These are phyloP conservation scores for Pholiota conissans DNA, from an alignment of 768 basidiomycete species.

Conservation along the genomic window DNA sequence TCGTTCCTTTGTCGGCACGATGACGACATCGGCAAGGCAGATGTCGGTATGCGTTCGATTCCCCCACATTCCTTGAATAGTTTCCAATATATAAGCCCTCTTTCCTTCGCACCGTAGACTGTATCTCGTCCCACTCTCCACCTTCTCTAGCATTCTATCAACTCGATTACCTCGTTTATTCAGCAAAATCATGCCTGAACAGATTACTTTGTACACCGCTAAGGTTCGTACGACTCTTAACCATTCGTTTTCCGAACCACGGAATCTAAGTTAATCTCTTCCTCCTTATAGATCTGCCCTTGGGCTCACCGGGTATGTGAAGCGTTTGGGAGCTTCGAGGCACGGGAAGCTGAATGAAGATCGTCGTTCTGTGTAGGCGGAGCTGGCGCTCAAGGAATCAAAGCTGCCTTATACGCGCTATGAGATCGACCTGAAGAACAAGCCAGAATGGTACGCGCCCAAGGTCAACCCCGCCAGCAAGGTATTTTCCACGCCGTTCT, in stretches of 20 bases:
- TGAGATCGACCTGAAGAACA: constrained; percentile 62
- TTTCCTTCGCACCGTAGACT: background rate
- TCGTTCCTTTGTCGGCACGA: background rate
- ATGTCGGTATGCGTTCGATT: background rate
- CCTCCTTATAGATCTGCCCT: constrained; percentile 47
- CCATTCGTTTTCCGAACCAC: background rate
- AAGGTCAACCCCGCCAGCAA: constrained; percentile 69
- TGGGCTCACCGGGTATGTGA: constrained; percentile 54
- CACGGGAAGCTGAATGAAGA: background rate
- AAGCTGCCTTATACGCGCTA: constrained; percentile 47
- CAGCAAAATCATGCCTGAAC: constrained; percentile 22
- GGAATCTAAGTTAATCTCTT: background rate
- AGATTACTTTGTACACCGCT: constrained; percentile 30
- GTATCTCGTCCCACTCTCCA: background rate
- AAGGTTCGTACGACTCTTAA: constrained; percentile 31
- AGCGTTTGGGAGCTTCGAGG: no score
- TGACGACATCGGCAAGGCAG: constrained; percentile 6
- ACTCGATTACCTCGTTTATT: background rate
- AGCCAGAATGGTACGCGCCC: constrained; percentile 68
- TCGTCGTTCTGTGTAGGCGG: constrained; percentile 34
- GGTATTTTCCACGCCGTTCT: constrained; percentile 30
- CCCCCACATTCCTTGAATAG: background rate
- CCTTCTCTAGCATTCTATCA: background rate
- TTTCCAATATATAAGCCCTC: background rate
- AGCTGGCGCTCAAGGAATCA: constrained; percentile 63